Evolutionary conservation across 1,284 basidiomycete species (phyloP).

Genomic region (Ganoderma lucidum): DNA sequence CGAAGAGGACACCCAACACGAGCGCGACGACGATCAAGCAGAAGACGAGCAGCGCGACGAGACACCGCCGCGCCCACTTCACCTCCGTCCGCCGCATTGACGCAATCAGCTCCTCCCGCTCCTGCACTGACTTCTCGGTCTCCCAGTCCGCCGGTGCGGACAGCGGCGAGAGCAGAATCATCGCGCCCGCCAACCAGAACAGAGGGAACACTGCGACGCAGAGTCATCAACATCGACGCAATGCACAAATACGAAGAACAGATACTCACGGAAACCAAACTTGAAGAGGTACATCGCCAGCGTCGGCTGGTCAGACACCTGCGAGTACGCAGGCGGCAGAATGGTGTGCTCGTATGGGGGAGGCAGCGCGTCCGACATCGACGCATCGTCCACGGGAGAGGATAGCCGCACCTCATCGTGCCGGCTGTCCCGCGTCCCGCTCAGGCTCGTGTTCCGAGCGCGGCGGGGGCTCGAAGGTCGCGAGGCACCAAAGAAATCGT

Average conservation of each 20-base stretch:
- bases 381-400: constrained; percentile 18
- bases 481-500: constrained; percentile 42
- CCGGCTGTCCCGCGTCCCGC: constrained; percentile 40
- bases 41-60: constrained; percentile 26
- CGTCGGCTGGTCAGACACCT: constrained; percentile 40
- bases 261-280: constrained; percentile 41
- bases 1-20: constrained; percentile 15
- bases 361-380: constrained; percentile 22
- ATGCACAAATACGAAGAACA: too few species aligned
- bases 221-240: not conserved
- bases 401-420: constrained; percentile 34
- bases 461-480: constrained; percentile 18
- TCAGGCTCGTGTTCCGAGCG: constrained; percentile 23
- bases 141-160: constrained; percentile 49
- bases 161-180: constrained; percentile 49
- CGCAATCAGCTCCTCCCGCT: constrained; percentile 44
- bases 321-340: constrained; percentile 38
- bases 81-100: constrained; percentile 47
- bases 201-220: constrained; percentile 48
- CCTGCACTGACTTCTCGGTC: constrained; percentile 45
- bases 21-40: not conserved
- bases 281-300: constrained; percentile 46
- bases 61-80: constrained; percentile 53
- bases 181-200: constrained; percentile 51
- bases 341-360: constrained; percentile 38